Conservation (phyloP, 1,284 basidiomycete species). For the Phaffia rhodozyma region DNA sequence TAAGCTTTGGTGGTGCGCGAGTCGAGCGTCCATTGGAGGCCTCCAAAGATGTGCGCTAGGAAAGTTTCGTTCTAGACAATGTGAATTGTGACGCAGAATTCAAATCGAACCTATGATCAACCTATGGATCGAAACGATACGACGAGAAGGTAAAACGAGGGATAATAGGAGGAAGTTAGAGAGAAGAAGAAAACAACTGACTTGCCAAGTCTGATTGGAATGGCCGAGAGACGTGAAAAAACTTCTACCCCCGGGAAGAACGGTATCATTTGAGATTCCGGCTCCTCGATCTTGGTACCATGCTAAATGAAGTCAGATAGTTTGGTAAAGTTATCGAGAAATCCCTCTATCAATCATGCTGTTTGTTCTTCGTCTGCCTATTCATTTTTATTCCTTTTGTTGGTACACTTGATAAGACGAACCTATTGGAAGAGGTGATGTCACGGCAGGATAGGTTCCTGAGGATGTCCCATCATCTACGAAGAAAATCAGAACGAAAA, state of each 20-base stretch:
- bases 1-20: conserved; percentile 35
- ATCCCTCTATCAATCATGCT: background rate
- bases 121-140: background rate
- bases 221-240: conserved; percentile 73
- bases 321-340: background rate
- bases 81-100: conserved; percentile 6
- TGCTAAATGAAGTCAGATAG: conserved; percentile 37
- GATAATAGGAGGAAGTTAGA: background rate
- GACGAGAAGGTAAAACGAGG: background rate
- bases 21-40: conserved; percentile 56
- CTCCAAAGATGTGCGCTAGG: conserved; percentile 56
- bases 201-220: conserved; percentile 44
- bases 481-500: conserved; percentile 7
- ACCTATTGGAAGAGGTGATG: conserved; percentile 34
- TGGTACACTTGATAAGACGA: background rate
- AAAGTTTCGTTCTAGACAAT: conserved; percentile 48
- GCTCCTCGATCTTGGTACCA: conserved; percentile 64
- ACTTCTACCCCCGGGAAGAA: conserved; percentile 50
- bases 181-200: background rate
- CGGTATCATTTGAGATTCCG: conserved; percentile 38
- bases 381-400: too few species aligned
- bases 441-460: conserved; percentile 27
- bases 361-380: background rate
- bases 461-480: conserved; percentile 26
- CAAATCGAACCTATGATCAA: background rate